Base-by-base conservation (phyloP, 1,284 basidiomycete species). In the Pulveroboletus sp. region DNA sequence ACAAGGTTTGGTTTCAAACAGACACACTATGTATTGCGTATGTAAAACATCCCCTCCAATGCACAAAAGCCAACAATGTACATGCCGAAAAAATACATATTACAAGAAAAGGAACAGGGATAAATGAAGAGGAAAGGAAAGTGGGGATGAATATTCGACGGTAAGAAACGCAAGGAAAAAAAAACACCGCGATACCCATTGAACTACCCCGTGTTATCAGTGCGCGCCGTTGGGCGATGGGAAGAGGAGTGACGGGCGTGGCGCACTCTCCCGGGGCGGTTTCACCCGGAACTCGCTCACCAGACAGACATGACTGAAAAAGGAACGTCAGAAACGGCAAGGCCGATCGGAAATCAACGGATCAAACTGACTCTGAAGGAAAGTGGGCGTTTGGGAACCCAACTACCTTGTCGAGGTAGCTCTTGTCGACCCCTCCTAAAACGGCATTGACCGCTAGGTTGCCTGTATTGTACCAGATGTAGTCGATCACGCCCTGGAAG, bases 331-430 rank as follows among this genome's bases (percentile, higher is more conserved):
- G 12, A 31, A 4, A 44, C 4, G 20, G 9, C 6, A 44, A 28
- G 24, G 20, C 14, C 15, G 62, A 54, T 36, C 58, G 54, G 45
- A 47, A 36, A 55, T 56, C 43, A 43, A n/a, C 38, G 49, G 43
- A 57, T 52, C 43, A 31, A 39, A 89, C 92, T 73, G 75, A 96
- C 93, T 96, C 93, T 61, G 91, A 95, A 38, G 96, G 94, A 81
- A 96, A 97, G 72, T 98, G 94, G 9, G 89, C 87, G 72, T 98
- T 97, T 40, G 96, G 96, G 82, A 99, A 99, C 29, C 97, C 97
- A 52, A 98, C 96, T 12, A 87, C 87, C 76, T 94, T 95, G 67
- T 89, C 85, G 66, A 98, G 75, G 77, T 99, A 99, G 28, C 73
- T 74, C 67, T 80, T 82, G 73, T 98, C 96, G 53, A 98, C 87